A percentile compares a stretch with the other conserved stretches of the same genome.
These are phyloP conservation scores for Colletotrichum tropicicola DNA, from an alignment of 2,329 filamentous ascomycete species.

Conservation along the genomic window DNA sequence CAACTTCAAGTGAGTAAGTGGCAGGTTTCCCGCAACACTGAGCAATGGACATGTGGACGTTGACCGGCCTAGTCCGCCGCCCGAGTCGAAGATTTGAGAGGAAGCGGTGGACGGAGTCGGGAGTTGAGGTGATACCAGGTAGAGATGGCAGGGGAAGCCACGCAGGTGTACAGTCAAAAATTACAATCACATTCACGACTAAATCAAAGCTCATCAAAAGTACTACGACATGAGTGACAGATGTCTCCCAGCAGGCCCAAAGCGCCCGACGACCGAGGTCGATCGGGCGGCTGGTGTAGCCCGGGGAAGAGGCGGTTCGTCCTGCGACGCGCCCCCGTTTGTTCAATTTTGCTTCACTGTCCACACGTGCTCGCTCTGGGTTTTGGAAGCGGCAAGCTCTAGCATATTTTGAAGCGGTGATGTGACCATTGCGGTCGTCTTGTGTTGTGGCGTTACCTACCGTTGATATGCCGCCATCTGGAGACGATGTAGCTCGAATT, in stretches of 20 bases:
- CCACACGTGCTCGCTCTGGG: constrained; percentile 72
- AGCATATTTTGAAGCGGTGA: constrained; percentile 67
- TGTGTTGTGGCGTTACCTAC: neutral
- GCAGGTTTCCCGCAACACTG: neutral
- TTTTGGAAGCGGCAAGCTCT: constrained; percentile 69
- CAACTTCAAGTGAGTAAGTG: constrained; percentile 67
- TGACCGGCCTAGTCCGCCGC: constrained; percentile 40
- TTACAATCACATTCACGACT: constrained; percentile 23
- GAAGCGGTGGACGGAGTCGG: neutral
- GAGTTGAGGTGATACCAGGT: neutral
- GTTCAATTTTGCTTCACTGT: constrained; percentile 73
- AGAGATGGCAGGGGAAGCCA: neutral
- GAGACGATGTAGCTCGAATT: neutral
- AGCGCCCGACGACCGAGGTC: constrained; percentile 36
- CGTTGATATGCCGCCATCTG: neutral
- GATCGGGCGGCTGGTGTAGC: constrained; percentile 31
- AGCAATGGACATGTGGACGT: too few species aligned
- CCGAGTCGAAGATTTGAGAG: constrained; percentile 43
- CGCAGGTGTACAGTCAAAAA: constrained; percentile 35
- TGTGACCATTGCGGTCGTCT: neutral
- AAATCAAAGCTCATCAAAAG: neutral
- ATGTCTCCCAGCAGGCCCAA: constrained; percentile 36
- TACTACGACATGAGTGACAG: neutral
- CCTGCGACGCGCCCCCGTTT: constrained; percentile 39
- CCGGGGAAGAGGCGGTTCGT: constrained; percentile 32